Base-by-base conservation (phyloP, 176 grass and related monocot genomes). In the Zea mays region DNA sequence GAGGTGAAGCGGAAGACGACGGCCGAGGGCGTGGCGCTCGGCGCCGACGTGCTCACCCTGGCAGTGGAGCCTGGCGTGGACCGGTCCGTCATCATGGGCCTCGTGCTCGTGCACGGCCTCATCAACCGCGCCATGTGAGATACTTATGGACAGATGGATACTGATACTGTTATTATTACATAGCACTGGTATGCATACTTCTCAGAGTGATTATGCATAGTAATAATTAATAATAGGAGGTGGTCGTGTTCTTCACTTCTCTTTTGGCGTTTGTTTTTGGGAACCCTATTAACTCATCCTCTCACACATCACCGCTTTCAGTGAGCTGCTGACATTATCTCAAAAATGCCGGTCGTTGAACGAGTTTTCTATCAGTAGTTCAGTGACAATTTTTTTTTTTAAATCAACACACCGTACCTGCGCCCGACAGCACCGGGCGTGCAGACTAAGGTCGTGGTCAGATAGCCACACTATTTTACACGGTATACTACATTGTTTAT, bases 1-100 rank as follows among this genome's bases (percentile, higher is more conserved):
- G 78, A 92, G 93, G 89, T 97, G 55, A 90, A 83, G 84, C 93
- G 88, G 84, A 97, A 97, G 90, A 87, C 75, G 60, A 93, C 93
- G 71, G 65, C 78, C 8, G 74, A 63, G 20, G 93, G 93, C 4
- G 48, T 97, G 36, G 65, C 74, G 55, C 81, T 97, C 2, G 88
- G 90, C 75, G 86, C 89, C 43, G 94, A 97, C 86, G 94, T 97
- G 50, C 73, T 97, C 45, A 93, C 74, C 55, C 84, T 97, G 55
- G 88, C 76, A 41, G 86, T 91, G 73, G 93, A 93, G 72, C 81
- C 88, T 68, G 89, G 85, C 73, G 85, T 81, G 42, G 90, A 97
- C 83, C 86, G 84, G 44, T 81, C 88, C 16, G 64, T 97, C 65
- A 81, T 97, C 71, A 91, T 97, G 81, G 88, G 88, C 36, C 68